Base-by-base conservation (phyloP, 2,329 filamentous ascomycete genomes). In the Aspergillus transmontanensis region DNA sequence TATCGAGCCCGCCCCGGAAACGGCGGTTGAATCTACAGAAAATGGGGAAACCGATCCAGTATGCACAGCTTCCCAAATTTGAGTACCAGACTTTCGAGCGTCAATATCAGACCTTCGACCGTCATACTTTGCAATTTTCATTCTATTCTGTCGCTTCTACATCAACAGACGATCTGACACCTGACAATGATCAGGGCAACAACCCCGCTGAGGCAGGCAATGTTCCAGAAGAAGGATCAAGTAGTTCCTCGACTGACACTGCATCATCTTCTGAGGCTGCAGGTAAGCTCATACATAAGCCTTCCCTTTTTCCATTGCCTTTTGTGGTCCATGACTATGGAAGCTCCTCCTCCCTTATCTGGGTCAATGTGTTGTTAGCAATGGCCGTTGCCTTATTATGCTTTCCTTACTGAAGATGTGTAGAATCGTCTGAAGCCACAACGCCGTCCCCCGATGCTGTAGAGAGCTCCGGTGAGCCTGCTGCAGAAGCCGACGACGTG, bases 31-130 rank as follows among this genome's bases (percentile, higher is more conserved):
- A 67, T 66, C 68, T 63, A 64, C 64, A 67, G 72, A 79, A 73
- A 69, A 81, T 80, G 79, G 70, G 68, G 60, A 59, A 62, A 57
- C 57, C 69, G 60, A 75, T 71, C 71, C 71, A 78, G 80, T 82
- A 82, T 77, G 80, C 79, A 75, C 64, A 78, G 61, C 66, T 80
- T 73, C 75, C 79, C 72, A 66, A 67, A 61, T 81, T 75, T 73
- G 66, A 77, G 68, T 82, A 81, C 73, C 78, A 80, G 69, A 75
- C 71, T 60, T 74, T 78, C 71, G 73, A 79, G 67, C 68, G 70
- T 75, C 73, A 76, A 66, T 82, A 81, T 72, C 78, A 81, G 72
- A 78, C 77, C 56, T 81, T 76, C 72, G 78, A 82, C 71, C 74
- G 65, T 72, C 66, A 73, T 65, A 78, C 78, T 67, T 66, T 74